Conservation (phyloP, 2,329 filamentous ascomycete species). For the Pochonia chlamydosporia region DNA sequence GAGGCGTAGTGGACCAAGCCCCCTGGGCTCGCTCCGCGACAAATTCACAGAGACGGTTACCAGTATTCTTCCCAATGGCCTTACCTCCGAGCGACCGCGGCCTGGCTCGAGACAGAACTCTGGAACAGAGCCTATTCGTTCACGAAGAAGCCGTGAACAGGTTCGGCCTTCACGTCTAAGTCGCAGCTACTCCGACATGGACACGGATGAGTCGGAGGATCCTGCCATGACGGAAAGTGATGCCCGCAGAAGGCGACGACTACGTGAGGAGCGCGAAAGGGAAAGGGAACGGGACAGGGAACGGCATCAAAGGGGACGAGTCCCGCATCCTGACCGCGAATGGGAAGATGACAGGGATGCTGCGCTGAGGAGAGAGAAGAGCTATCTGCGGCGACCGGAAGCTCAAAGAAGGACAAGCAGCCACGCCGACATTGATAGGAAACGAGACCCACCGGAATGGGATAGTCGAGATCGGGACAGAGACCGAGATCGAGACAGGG, state of each 20-base stretch:
- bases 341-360: slow-evolving; percentile 26
- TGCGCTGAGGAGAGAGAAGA: slow-evolving; percentile 23
- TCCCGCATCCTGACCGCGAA: slow-evolving; percentile 24
- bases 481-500: slow-evolving; percentile 8
- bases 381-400: slow-evolving; percentile 34
- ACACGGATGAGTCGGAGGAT: slow-evolving; percentile 30
- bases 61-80: slow-evolving; percentile 34
- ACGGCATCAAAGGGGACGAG: slow-evolving; percentile 26
- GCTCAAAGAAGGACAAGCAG: slow-evolving; percentile 41
- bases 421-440: slow-evolving; percentile 42
- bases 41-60: slow-evolving; percentile 40
- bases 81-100: slow-evolving; percentile 28
- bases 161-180: slow-evolving; percentile 34
- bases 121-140: slow-evolving; percentile 22
- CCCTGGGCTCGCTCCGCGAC: slow-evolving; percentile 34
- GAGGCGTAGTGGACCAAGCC: slow-evolving; percentile 28
- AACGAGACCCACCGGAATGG: slow-evolving; percentile 28
- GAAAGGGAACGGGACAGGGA: slow-evolving; percentile 31
- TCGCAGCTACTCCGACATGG: slow-evolving; percentile 35
- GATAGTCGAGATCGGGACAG: slow-evolving; percentile 20
- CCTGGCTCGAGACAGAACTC: slow-evolving; percentile 28
- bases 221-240: slow-evolving; percentile 27
- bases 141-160: slow-evolving; percentile 35
- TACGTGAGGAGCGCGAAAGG: slow-evolving; percentile 20
- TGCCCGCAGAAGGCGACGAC: slow-evolving; percentile 15